Percentiles rank a stretch among this genome's conserved stretches.
Evolutionary conservation across 768 basidiomycete genomes (phyloP).

Genomic region (Clitopilus hobsonii): DNA sequence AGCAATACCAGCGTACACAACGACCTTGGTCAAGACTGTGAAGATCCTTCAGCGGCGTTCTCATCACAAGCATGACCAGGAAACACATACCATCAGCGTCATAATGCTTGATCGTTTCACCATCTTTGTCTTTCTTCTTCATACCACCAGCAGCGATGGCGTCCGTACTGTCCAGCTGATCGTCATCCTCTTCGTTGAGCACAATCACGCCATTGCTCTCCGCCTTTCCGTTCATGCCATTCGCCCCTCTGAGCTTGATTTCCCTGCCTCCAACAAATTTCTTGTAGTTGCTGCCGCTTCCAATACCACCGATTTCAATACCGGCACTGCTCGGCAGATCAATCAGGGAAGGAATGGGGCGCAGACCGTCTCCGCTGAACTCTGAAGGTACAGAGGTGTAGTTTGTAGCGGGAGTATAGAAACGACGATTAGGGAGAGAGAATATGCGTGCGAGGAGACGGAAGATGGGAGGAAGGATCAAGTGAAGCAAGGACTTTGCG

Average conservation of each 20-base stretch:
- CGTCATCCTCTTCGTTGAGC: background rate
- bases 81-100: constrained; percentile 76
- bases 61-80: background rate
- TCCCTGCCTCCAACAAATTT: constrained; percentile 37
- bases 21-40: constrained; percentile 84
- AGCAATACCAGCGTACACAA: constrained; percentile 87
- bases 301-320: constrained; percentile 41
- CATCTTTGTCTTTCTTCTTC: constrained; percentile 24
- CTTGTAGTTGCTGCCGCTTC: constrained; percentile 27
- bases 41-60: constrained; percentile 6
- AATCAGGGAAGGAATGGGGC: constrained; percentile 81
- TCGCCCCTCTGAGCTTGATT: constrained; percentile 51
- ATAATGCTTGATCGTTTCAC: constrained; percentile 57
- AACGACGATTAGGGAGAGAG: constrained; percentile 75
- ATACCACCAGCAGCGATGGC: background rate
- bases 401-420: constrained; percentile 90
- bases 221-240: constrained; percentile 11
- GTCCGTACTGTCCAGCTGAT: background rate
- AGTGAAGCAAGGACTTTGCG: constrained; percentile 73
- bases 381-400: constrained; percentile 68
- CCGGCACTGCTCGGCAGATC: constrained; percentile 58
- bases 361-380: constrained; percentile 44
- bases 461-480: constrained; percentile 80
- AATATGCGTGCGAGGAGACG: constrained; percentile 65
- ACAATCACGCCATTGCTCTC: background rate